These are phyloP conservation scores for Aspergillus sp. DNA, from an alignment of 2,329 filamentous ascomycete species.

Conservation along the genomic window DNA sequence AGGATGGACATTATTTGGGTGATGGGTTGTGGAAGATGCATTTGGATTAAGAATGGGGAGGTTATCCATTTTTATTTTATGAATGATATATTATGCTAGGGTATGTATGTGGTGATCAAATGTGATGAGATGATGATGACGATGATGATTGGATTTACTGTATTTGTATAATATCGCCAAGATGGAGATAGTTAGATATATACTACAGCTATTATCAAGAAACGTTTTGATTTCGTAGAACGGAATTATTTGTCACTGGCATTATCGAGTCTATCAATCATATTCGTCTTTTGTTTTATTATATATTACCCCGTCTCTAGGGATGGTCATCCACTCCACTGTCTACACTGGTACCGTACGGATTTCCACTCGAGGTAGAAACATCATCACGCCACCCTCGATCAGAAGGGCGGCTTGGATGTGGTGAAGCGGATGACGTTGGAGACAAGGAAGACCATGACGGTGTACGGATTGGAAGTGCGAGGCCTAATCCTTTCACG, in stretches of 20 bases:
- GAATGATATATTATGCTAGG: too few relatives aligned
- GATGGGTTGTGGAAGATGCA: conserved; percentile 85
- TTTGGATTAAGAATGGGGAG: conserved; percentile 41
- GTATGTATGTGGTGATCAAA: neutral
- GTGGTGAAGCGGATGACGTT: conserved; percentile 21
- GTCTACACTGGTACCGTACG: neutral
- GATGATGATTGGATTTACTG: conserved; percentile 5
- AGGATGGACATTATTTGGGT: conserved; percentile 88
- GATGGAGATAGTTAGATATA: too few relatives aligned
- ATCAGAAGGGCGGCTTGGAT: neutral
- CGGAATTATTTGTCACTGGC: too few relatives aligned
- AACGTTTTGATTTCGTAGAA: too few relatives aligned
- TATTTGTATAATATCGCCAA: conserved; percentile 5
- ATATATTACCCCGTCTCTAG: conserved; percentile 1
- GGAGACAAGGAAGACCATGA: conserved; percentile 29
- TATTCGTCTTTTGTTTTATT: neutral
- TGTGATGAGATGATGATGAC: neutral
- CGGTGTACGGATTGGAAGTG: conserved; percentile 23
- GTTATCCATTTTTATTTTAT: too few relatives aligned
- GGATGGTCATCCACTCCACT: neutral
- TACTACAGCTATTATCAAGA: too few relatives aligned
- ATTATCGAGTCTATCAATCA: too few relatives aligned
- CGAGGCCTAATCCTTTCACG: conserved; percentile 31
- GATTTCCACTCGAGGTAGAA: conserved; percentile 1
- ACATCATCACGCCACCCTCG: conserved; percentile 4